Conservation (phyloP, 106 monocot species). For the Xerophyta viscosa region DNA sequence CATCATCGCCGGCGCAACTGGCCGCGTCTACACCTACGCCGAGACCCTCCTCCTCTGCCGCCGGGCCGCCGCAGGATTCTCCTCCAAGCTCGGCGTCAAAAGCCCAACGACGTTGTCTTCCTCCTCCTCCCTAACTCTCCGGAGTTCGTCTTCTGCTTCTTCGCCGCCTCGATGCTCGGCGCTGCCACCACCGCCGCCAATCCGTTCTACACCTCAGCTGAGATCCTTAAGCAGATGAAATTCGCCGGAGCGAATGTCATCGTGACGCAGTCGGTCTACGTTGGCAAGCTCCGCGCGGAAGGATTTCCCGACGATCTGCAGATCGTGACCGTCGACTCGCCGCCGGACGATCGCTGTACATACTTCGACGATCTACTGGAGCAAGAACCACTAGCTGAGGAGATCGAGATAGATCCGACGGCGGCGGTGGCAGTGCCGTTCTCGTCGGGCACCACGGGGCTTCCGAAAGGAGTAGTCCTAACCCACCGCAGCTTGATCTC, state of each 20-base stretch:
- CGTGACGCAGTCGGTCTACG: conserved; percentile 59
- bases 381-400: too few relatives aligned
- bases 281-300: conserved; percentile 43
- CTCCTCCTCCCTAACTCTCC: conserved; percentile 76
- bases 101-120: conserved; percentile 53
- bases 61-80: conserved; percentile 49
- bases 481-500: conserved; percentile 67
- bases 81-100: conserved; percentile 32
- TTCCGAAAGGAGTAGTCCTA: conserved; percentile 81
- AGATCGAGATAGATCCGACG: conserved; percentile 33
- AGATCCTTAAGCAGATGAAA: conserved; percentile 65
- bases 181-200: conserved; percentile 69
- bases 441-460: conserved; percentile 93
- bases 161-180: conserved; percentile 69
- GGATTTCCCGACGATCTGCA: conserved; percentile 9
- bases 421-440: conserved; percentile 75
- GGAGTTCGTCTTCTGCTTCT: conserved; percentile 64
- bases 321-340: conserved; percentile 48
- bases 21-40: conserved; percentile 42
- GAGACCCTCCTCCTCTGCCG: conserved; percentile 56
- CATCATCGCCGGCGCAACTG: conserved; percentile 57
- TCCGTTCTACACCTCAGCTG: conserved; percentile 70
- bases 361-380: conserved; percentile 26
- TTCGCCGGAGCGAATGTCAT: conserved; percentile 37
- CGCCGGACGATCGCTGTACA: conserved; percentile 36